These are phyloP conservation scores for Tranzscheliella williamsii DNA, from an alignment of 1,284 basidiomycete species.

Conservation along the genomic window DNA sequence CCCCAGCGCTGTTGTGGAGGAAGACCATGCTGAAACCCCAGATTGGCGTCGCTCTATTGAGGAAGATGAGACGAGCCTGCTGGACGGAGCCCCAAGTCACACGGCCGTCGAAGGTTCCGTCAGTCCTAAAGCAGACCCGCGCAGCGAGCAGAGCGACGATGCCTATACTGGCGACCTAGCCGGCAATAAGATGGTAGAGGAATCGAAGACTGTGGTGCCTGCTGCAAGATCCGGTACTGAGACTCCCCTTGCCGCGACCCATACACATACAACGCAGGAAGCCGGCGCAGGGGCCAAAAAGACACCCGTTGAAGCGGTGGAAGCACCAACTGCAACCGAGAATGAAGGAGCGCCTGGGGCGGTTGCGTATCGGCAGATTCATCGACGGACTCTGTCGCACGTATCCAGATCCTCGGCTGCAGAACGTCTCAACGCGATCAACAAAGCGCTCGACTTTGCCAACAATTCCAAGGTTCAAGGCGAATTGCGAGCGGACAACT, in stretches of 20 bases:
- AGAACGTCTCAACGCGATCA: slow-evolving; percentile 49
- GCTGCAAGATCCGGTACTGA: too few species aligned
- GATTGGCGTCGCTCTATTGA: slow-evolving; percentile 12
- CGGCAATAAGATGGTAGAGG: not conserved
- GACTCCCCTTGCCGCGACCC: not conserved
- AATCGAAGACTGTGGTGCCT: too few species aligned
- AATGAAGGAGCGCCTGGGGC: slow-evolving; percentile 40
- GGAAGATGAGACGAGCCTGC: slow-evolving; percentile 16
- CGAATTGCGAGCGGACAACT: slow-evolving; percentile 45
- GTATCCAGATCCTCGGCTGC: slow-evolving; percentile 46
- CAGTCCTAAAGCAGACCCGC: slow-evolving; percentile 3
- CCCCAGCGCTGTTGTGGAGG: slow-evolving; percentile 44
- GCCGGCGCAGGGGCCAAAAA: not conserved
- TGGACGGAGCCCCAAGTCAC: slow-evolving; percentile 14
- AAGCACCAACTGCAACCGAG: slow-evolving; percentile 1
- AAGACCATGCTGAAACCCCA: slow-evolving; percentile 13
- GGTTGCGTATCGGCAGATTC: slow-evolving; percentile 41
- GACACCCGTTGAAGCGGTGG: not conserved
- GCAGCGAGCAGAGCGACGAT: slow-evolving; percentile 11
- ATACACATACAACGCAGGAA: not conserved
- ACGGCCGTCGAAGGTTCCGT: slow-evolving; percentile 15
- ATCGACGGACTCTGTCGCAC: slow-evolving; percentile 44
- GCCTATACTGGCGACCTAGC: not conserved
- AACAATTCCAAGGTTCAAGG: slow-evolving; percentile 58
- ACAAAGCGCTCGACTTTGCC: slow-evolving; percentile 56